Evolutionary conservation across 2,329 filamentous ascomycete genomes (phyloP).

Genomic region (Talaromyces amestolkiae): DNA sequence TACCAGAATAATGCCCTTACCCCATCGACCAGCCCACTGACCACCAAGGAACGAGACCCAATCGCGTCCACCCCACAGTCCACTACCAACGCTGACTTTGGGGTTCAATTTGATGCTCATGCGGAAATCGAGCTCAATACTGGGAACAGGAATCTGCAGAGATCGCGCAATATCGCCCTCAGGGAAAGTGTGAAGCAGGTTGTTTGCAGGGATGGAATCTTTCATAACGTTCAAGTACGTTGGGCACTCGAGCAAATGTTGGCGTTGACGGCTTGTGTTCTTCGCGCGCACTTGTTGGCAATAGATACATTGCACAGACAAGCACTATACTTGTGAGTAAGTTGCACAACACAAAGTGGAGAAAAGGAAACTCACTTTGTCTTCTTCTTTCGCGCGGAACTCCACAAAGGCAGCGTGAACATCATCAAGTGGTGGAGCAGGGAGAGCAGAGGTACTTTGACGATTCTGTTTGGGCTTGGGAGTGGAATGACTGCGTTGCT

Average conservation of each 20-base stretch:
- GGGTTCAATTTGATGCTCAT: conserved; percentile 55
- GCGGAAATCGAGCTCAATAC: conserved; percentile 52
- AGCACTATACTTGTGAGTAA: conserved; percentile 34
- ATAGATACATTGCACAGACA: conserved; percentile 52
- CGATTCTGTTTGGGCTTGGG: conserved; percentile 28
- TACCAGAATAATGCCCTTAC: conserved; percentile 52
- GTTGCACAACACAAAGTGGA: background rate
- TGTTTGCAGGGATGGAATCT: conserved; percentile 52
- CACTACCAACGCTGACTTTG: conserved; percentile 46
- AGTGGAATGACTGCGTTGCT: conserved; percentile 32
- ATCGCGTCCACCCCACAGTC: conserved; percentile 50
- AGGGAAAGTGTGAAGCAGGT: conserved; percentile 51
- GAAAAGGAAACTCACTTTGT: conserved; percentile 35
- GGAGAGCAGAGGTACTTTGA: conserved; percentile 40
- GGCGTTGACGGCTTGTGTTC: conserved; percentile 51
- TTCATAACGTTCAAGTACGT: conserved; percentile 54
- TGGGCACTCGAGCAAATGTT: conserved; percentile 49
- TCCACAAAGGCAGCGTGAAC: conserved; percentile 51
- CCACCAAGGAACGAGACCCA: conserved; percentile 53
- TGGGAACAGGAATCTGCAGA: conserved; percentile 47
- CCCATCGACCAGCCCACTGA: conserved; percentile 54
- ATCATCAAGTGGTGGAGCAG: conserved; percentile 49
- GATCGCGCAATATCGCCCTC: conserved; percentile 50
- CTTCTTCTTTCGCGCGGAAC: conserved; percentile 48
- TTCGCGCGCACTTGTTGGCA: conserved; percentile 52